Base-by-base conservation (phyloP, 2,329 filamentous ascomycete species). In the Macrophomina phaseolina region DNA sequence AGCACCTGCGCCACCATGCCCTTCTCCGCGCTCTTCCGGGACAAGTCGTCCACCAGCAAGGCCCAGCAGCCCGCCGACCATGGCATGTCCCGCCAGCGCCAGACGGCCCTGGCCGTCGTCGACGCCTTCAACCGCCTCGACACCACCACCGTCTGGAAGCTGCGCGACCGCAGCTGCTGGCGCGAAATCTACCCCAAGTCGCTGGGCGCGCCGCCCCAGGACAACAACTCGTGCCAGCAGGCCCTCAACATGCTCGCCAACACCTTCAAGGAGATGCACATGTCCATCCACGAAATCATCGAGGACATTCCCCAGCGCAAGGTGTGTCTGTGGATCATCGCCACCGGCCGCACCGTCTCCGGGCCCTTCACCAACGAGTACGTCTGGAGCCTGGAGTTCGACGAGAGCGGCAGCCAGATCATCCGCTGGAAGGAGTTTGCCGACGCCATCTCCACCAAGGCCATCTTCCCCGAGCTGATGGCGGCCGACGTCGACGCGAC, bases 391-490 rank as follows among this genome's bases (percentile, higher is more conserved):
- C n/a, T 67, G 46, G 56, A 67, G 28, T 67, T 67, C 58, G 45
- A 67, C 58, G 56, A 67, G 48, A 49, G 11, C 9, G 65, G 65
- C 36, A 67, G 18, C 48, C 28, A 55, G 38, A 32, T 67, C 38
- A 46, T 62, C 16, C 56, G 56, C 38, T 67, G 65, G 65, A 67
- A 62, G 38, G 65, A 67, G n/a, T 67, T 67, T 30, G 46, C 45
- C 36, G 65, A 67, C 18, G 38, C 56, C 32, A 42, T 62, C 46
- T 46, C 48, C 28, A 62, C 55, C 38, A 62, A 38, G 38, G 30
- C n/a, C 12, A 14, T 46, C 48, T 63, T 67, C 66, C 76, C 75
- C 9, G 70, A 69, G 66, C 67, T 77, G 62, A 70, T 67, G 67
- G 70, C 48, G 12, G 38, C 64, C 42, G 11, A 45, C 34, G 23